Evolutionary conservation across 768 basidiomycete species (phyloP).

Genomic region (Coprinopsis sp.): DNA sequence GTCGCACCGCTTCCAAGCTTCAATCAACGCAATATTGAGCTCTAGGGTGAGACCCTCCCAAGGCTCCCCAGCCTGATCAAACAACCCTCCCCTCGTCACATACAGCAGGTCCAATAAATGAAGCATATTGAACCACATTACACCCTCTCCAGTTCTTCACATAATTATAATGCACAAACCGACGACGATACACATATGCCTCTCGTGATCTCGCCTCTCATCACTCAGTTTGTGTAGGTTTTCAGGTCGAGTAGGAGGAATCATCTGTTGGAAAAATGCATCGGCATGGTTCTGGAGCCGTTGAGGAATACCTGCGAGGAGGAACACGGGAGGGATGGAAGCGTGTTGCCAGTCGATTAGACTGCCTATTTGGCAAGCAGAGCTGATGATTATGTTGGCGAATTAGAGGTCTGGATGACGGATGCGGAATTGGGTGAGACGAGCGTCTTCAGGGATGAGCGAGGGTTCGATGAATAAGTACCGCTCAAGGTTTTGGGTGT

Average conservation of each 20-base stretch:
- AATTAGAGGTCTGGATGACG: constrained; percentile 50
- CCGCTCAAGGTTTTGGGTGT: constrained; percentile 44
- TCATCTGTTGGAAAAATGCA: constrained; percentile 31
- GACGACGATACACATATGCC: too few species aligned
- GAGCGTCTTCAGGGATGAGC: constrained; percentile 39
- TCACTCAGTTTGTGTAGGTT: constrained; percentile 38
- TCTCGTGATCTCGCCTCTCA: constrained; percentile 26
- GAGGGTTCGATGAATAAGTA: constrained; percentile 47
- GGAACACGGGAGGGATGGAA: constrained; percentile 48
- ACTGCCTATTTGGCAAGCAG: constrained; percentile 31
- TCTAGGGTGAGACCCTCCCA: too few species aligned
- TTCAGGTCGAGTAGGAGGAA: constrained; percentile 38
- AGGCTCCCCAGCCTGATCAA: too few species aligned
- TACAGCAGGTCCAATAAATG: too few species aligned
- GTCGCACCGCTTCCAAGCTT: too few species aligned
- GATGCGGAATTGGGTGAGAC: constrained; percentile 42
- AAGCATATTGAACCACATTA: too few species aligned
- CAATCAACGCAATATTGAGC: too few species aligned
- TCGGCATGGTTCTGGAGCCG: constrained; percentile 46
- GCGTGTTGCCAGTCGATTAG: constrained; percentile 55
- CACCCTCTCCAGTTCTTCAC: too few species aligned
- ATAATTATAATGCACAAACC: too few species aligned
- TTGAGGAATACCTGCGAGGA: constrained; percentile 41
- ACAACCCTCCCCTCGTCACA: too few species aligned
- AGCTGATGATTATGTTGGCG: constrained; percentile 43